These are phyloP conservation scores for Hymenoscyphus occultus DNA, from an alignment of 2,329 filamentous ascomycete genomes.

Conservation along the genomic window DNA sequence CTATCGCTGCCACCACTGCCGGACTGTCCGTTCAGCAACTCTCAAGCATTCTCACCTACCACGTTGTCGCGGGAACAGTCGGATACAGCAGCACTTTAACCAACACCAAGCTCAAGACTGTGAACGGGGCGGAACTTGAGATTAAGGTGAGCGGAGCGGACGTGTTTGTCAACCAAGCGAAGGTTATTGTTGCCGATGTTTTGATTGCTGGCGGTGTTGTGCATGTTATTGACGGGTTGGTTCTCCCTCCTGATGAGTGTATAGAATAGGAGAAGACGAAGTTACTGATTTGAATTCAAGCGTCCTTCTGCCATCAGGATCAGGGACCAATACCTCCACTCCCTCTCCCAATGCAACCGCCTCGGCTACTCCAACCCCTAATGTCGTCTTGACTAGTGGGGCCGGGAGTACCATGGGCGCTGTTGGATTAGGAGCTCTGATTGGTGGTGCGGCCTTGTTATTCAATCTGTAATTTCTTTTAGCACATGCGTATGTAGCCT, in stretches of 20 bases:
- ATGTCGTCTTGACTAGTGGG: constrained; percentile 35
- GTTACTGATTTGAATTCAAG: not conserved
- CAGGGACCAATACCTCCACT: not conserved
- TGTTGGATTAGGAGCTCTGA: constrained; percentile 45
- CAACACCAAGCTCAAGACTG: constrained; percentile 30
- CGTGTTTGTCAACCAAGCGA: constrained; percentile 41
- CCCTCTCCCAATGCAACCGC: constrained; percentile 39
- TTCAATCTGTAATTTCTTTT: constrained; percentile 4
- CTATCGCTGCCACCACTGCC: constrained; percentile 32
- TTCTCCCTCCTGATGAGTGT: constrained; percentile 5
- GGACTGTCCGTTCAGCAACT: constrained; percentile 29
- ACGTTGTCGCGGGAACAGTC: constrained; percentile 34
- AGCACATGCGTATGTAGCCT: too few relatives aligned
- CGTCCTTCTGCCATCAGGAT: too few relatives aligned
- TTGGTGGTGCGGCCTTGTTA: constrained; percentile 41
- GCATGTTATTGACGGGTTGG: constrained; percentile 44
- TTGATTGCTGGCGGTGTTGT: constrained; percentile 38
- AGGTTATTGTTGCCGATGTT: constrained; percentile 38
- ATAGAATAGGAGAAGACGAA: not conserved
- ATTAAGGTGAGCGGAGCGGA: constrained; percentile 36
- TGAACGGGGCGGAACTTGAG: constrained; percentile 31
- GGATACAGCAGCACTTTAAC: constrained; percentile 33
- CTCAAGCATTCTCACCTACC: constrained; percentile 34
- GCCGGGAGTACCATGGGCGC: constrained; percentile 32
- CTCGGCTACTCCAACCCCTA: constrained; percentile 39